Percentiles rank a stretch among this genome's conserved stretches.
Evolutionary conservation across 2,329 filamentous ascomycete species (phyloP).

Genomic region (Peltaster fructicola): DNA sequence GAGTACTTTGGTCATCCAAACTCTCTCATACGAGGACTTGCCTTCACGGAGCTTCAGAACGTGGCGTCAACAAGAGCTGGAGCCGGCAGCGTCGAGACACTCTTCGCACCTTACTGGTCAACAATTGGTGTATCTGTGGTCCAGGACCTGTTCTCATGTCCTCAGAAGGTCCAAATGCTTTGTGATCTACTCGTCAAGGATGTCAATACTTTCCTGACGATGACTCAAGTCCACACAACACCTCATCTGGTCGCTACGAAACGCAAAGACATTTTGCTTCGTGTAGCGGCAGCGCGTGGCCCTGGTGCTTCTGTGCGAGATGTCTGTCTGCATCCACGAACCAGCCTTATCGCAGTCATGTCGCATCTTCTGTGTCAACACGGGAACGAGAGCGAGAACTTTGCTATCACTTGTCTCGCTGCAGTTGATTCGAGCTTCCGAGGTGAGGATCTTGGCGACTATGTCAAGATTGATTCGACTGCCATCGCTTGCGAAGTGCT

Average conservation of each 20-base stretch:
- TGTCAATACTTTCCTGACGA: slow-evolving; percentile 53
- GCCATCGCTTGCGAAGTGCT: slow-evolving; percentile 64
- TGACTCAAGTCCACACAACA: slow-evolving; percentile 65
- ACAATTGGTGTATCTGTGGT: slow-evolving; percentile 67
- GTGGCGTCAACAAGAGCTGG: slow-evolving; percentile 53
- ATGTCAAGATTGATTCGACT: slow-evolving; percentile 60
- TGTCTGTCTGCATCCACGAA: slow-evolving; percentile 37
- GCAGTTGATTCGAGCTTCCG: slow-evolving; percentile 55
- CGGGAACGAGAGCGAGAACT: slow-evolving; percentile 43
- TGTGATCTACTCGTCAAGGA: slow-evolving; percentile 66
- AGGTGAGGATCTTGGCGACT: slow-evolving; percentile 43
- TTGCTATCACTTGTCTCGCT: slow-evolving; percentile 50
- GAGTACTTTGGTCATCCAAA: slow-evolving; percentile 78
- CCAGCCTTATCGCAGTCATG: slow-evolving; percentile 41
- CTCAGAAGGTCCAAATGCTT: slow-evolving; percentile 65
- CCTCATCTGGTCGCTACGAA: slow-evolving; percentile 72
- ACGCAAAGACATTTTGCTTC: slow-evolving; percentile 59
- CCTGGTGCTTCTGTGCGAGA: slow-evolving; percentile 39
- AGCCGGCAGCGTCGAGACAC: slow-evolving; percentile 28
- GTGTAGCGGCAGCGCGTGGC: slow-evolving; percentile 55
- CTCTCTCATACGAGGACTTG: slow-evolving; percentile 58
- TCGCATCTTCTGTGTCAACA: slow-evolving; percentile 40
- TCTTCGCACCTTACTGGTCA: slow-evolving; percentile 80
- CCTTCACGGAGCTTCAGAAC: slow-evolving; percentile 64
- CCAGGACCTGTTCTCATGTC: slow-evolving; percentile 61